Evolutionary conservation across 106 monocot genomes (phyloP).

Genomic region (Triglochin maritima): DNA sequence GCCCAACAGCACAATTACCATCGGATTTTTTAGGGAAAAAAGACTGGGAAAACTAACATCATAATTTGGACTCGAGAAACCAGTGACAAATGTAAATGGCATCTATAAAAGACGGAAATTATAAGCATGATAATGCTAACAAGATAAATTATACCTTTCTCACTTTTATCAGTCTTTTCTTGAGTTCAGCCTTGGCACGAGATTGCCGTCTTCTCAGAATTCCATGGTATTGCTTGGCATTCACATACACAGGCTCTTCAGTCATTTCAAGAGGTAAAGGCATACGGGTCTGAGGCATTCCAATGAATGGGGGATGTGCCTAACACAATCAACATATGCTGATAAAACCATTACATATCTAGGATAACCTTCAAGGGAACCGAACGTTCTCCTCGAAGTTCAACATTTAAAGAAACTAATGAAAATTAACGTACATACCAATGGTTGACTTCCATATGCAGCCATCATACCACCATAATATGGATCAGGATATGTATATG

Average conservation of each 20-base stretch:
- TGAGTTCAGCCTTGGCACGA: conserved; percentile 40
- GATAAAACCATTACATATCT: background rate
- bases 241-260: conserved; percentile 37
- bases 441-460: conserved; percentile 19
- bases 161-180: conserved; percentile 32
- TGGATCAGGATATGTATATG: conserved; percentile 20
- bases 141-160: conserved; percentile 20
- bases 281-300: conserved; percentile 27
- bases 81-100: no score
- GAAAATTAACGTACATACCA: conserved; percentile 7
- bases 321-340: conserved; percentile 4
- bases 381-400: no score
- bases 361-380: background rate
- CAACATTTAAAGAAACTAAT: no score
- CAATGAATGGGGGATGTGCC: conserved; percentile 25
- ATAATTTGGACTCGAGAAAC: no score
- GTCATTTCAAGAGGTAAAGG: conserved; percentile 38
- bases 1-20: no score
- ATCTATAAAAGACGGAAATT: no score
- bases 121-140: no score
- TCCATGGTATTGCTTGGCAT: conserved; percentile 41
- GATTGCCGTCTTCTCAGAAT: conserved; percentile 31
- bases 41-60: no score
- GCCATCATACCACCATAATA: conserved; percentile 17
- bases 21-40: no score